Conservation (phyloP, 257 asterid genomes). For the Osmanthus fragrans region DNA sequence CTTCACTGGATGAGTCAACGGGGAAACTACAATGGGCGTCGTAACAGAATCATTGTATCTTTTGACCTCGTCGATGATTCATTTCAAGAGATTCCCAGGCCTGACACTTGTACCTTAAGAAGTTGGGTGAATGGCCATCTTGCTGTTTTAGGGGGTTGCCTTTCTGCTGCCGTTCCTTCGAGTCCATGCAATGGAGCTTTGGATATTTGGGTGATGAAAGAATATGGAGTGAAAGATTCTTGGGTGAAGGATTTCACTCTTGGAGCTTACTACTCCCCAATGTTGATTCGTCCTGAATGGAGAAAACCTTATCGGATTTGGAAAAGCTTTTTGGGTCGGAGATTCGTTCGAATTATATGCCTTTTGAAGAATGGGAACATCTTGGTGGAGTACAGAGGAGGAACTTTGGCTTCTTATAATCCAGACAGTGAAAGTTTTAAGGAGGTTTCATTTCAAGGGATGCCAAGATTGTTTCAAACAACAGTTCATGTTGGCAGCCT, state of each 20-base stretch:
- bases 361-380: conserved; percentile 15
- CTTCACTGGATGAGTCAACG: conserved; percentile 42
- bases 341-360: neutral
- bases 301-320: neutral
- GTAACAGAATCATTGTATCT: conserved; percentile 24
- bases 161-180: conserved; percentile 16
- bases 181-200: conserved; percentile 13
- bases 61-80: conserved; percentile 31
- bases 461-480: conserved; percentile 4
- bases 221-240: conserved; percentile 28
- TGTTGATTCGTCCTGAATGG: neutral
- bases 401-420: neutral
- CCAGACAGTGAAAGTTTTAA: neutral
- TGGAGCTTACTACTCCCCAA: neutral
- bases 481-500: conserved; percentile 15
- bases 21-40: neutral
- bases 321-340: neutral
- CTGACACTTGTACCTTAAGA: conserved; percentile 8
- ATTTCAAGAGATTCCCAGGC: conserved; percentile 30
- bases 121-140: conserved; percentile 30
- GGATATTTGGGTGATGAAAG: conserved; percentile 33
- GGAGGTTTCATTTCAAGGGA: neutral
- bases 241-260: conserved; percentile 28
- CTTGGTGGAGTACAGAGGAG: neutral
- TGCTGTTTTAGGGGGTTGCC: conserved; percentile 31